These are phyloP conservation scores for Neolentinus lepideus DNA, from an alignment of 1,284 basidiomycete species.

Conservation along the genomic window DNA sequence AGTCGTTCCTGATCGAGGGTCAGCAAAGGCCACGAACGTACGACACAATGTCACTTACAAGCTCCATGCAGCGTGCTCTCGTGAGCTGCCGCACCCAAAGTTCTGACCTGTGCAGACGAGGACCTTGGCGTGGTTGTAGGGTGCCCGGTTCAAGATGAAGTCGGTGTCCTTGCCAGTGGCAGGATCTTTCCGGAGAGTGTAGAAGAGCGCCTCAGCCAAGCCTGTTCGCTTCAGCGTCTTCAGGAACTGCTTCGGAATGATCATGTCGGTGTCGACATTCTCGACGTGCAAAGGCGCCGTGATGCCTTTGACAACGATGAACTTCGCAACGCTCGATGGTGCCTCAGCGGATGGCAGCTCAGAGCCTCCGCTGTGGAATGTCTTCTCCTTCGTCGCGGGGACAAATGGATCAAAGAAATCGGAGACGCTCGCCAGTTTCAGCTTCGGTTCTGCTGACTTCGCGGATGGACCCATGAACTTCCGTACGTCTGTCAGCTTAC, in stretches of 20 bases:
- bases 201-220: slow-evolving; percentile 86
- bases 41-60: slow-evolving; percentile 46
- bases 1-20: slow-evolving; percentile 64
- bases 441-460: slow-evolving; percentile 38
- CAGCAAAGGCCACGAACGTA: background rate
- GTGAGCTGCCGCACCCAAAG: slow-evolving; percentile 93
- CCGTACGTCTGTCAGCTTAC: slow-evolving; percentile 85
- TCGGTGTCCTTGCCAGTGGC: slow-evolving; percentile 77
- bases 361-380: slow-evolving; percentile 25
- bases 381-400: slow-evolving; percentile 54
- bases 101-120: slow-evolving; percentile 88
- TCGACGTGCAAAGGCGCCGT: slow-evolving; percentile 87
- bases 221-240: slow-evolving; percentile 94
- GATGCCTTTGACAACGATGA: slow-evolving; percentile 77
- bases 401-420: slow-evolving; percentile 75
- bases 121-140: slow-evolving; percentile 77
- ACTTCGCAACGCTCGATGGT: slow-evolving; percentile 68
- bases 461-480: slow-evolving; percentile 59
- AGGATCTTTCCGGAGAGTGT: slow-evolving; percentile 75
- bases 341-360: slow-evolving; percentile 43
- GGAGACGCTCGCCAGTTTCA: slow-evolving; percentile 64
- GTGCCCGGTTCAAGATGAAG: slow-evolving; percentile 85
- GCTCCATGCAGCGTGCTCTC: slow-evolving; percentile 96
- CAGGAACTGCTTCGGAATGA: slow-evolving; percentile 94
- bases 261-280: slow-evolving; percentile 96